phyloP scores from a whole-genome alignment of 805 yeast genomes.

The Kodamaea sagamina region DNA sequence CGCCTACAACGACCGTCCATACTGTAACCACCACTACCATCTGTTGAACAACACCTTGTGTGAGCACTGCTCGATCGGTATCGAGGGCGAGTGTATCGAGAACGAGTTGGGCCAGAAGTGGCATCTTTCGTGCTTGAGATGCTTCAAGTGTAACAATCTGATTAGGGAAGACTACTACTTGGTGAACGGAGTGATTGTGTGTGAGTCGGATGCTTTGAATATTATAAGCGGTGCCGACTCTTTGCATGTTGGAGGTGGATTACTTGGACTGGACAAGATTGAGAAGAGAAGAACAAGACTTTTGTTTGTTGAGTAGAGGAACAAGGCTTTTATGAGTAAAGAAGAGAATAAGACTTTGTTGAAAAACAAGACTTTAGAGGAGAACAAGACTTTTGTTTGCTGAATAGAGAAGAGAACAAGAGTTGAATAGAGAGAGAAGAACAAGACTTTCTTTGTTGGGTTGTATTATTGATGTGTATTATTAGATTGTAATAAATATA shows the following conservation, averaged over 20 bases:
- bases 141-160: constrained; percentile 55
- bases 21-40: constrained; percentile 80
- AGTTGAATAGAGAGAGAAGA: constrained; percentile 46
- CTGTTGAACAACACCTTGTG: constrained; percentile 74
- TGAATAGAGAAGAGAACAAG: no score
- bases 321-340: no score
- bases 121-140: constrained; percentile 72
- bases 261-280: constrained; percentile 34
- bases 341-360: not conserved
- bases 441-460: constrained; percentile 42
- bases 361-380: constrained; percentile 28
- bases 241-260: constrained; percentile 25
- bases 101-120: constrained; percentile 70
- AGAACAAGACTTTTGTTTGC: constrained; percentile 43
- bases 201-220: constrained; percentile 49
- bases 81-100: constrained; percentile 90
- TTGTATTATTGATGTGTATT: constrained; percentile 1
- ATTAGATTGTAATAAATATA: not conserved
- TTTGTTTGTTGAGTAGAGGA: constrained; percentile 37
- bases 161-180: constrained; percentile 59
- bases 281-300: constrained; percentile 48
- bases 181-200: constrained; percentile 48
- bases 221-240: constrained; percentile 28
- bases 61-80: constrained; percentile 65
- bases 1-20: constrained; percentile 76